Evolutionary conservation across 768 basidiomycete genomes (phyloP).

Genomic region (Tricholoma terreum): DNA sequence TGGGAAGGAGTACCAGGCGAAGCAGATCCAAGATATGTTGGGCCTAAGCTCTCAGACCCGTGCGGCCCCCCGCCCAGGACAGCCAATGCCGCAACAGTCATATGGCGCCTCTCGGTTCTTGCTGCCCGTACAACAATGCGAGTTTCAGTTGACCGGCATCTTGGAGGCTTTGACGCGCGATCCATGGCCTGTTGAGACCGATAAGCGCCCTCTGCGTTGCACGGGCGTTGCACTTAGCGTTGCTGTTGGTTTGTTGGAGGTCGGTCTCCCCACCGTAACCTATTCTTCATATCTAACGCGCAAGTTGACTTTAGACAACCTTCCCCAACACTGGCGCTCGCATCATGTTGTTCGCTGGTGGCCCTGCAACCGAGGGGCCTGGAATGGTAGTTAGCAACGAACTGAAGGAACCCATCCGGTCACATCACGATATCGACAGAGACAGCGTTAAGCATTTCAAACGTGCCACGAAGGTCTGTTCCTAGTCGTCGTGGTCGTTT

Average conservation of each 20-base stretch:
- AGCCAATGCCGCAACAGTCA: slow-evolving; percentile 74
- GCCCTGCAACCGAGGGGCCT: slow-evolving; percentile 94
- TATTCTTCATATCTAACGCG: not conserved
- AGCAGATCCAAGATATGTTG: slow-evolving; percentile 99
- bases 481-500: not conserved
- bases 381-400: slow-evolving; percentile 96
- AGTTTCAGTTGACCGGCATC: slow-evolving; percentile 94
- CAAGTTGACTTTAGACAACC: slow-evolving; percentile 48
- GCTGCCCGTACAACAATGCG: slow-evolving; percentile 86
- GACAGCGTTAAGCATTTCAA: slow-evolving; percentile 98
- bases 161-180: slow-evolving; percentile 85
- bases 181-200: slow-evolving; percentile 96
- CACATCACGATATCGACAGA: slow-evolving; percentile 97
- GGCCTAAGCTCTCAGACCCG: slow-evolving; percentile 77
- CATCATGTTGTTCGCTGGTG: slow-evolving; percentile 95
- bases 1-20: slow-evolving; percentile 92
- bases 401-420: slow-evolving; percentile 94
- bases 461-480: slow-evolving; percentile 84
- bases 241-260: slow-evolving; percentile 89
- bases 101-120: slow-evolving; percentile 90
- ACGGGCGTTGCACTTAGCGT: slow-evolving; percentile 94
- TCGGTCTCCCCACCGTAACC: slow-evolving; percentile 22
- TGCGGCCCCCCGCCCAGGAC: slow-evolving; percentile 83
- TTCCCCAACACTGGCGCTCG: slow-evolving; percentile 96
- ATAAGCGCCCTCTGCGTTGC: slow-evolving; percentile 89